Conservation (phyloP, 441 rosid species). For the Kokia cookei region DNA sequence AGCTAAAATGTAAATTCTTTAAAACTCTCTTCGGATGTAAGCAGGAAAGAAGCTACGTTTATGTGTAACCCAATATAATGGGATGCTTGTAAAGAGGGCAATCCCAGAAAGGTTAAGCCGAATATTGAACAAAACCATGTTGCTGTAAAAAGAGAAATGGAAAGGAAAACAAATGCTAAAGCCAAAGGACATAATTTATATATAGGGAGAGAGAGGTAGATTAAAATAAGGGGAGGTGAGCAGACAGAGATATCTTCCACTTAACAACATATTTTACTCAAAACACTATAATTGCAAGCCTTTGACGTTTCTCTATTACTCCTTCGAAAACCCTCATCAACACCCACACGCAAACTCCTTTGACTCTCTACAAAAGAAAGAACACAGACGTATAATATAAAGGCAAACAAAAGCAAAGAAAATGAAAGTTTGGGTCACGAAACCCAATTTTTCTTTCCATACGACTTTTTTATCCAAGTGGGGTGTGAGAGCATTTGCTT, state of each 20-base stretch:
- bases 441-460: conserved; percentile 23
- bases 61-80: too few species aligned
- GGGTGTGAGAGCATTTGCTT: conserved; percentile 25
- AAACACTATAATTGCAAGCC: conserved; percentile 57
- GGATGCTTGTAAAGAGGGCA: conserved; percentile 33
- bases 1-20: neutral
- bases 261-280: conserved; percentile 37
- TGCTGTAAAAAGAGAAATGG: neutral
- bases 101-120: conserved; percentile 20
- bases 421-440: conserved; percentile 30
- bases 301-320: conserved; percentile 68
- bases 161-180: neutral
- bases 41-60: neutral
- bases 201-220: neutral
- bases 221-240: neutral
- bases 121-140: neutral
- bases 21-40: conserved; percentile 1
- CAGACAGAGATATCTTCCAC: conserved; percentile 19
- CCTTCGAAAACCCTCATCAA: conserved; percentile 43
- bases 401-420: neutral
- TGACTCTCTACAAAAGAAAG: conserved; percentile 36
- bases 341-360: conserved; percentile 89
- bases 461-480: conserved; percentile 19
- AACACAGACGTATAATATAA: neutral
- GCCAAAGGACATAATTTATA: neutral